Evolutionary conservation across 116 monocot genomes (phyloP).

Genomic region (Zostera marina): DNA sequence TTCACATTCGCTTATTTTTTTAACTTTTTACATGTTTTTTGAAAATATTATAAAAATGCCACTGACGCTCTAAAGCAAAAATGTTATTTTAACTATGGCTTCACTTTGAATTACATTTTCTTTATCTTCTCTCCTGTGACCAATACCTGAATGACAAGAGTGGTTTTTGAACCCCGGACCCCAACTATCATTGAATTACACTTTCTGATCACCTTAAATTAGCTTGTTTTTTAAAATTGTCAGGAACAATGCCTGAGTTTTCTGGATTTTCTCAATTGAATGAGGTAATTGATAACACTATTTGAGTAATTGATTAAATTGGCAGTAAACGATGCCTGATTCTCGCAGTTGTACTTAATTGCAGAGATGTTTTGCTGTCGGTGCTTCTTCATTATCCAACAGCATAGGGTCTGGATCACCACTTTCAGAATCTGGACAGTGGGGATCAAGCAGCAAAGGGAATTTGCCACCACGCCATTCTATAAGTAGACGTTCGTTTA

Average conservation of each 20-base stretch:
- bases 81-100: not conserved
- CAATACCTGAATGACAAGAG: too few relatives aligned
- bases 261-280: conserved; percentile 18
- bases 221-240: conserved; percentile 5
- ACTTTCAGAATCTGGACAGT: conserved; percentile 32
- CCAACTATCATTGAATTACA: too few relatives aligned
- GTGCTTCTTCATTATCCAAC: conserved; percentile 29
- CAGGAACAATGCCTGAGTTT: conserved; percentile 50
- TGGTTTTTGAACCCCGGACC: too few relatives aligned
- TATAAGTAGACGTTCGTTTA: conserved; percentile 63
- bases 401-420: conserved; percentile 53
- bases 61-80: too few relatives aligned
- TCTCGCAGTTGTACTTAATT: not conserved
- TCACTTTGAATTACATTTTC: not conserved
- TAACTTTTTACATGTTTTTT: too few relatives aligned
- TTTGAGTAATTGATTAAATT: not conserved
- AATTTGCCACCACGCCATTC: conserved; percentile 36
- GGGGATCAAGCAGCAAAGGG: conserved; percentile 48
- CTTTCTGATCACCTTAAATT: too few relatives aligned
- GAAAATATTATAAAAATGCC: too few relatives aligned
- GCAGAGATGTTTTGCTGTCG: conserved; percentile 19
- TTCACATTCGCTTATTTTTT: too few relatives aligned
- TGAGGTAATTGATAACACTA: conserved; percentile 25
- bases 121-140: not conserved
- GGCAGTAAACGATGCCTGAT: not conserved